Evolutionary conservation across 257 asterid genomes (phyloP).

Genomic region (Lavandula angustifolia): DNA sequence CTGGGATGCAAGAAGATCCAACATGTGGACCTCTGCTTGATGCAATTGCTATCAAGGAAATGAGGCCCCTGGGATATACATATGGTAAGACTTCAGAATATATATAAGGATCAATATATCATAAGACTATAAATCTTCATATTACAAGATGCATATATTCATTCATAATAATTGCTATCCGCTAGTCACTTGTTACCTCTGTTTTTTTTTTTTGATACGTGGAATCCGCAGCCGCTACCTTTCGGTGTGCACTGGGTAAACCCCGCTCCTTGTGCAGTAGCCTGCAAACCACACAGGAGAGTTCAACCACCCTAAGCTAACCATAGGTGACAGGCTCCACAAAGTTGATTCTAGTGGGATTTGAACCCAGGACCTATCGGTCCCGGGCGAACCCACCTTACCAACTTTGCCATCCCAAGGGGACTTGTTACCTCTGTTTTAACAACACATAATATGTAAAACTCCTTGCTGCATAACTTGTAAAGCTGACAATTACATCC

Average conservation of each 20-base stretch:
- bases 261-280: too few relatives aligned
- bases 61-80: conserved; percentile 38
- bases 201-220: too few relatives aligned
- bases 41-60: conserved; percentile 74
- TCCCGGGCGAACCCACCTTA: too few relatives aligned
- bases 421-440: background rate
- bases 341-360: too few relatives aligned
- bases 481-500: background rate
- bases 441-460: background rate
- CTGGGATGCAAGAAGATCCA: conserved; percentile 78
- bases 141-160: background rate
- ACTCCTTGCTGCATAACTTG: background rate
- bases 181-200: background rate
- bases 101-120: background rate
- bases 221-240: too few relatives aligned
- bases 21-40: conserved; percentile 80
- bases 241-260: too few relatives aligned
- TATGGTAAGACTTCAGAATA: conserved; percentile 37
- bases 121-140: background rate
- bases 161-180: background rate
- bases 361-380: too few relatives aligned
- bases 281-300: too few relatives aligned
- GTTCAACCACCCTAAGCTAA: too few relatives aligned
- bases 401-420: too few relatives aligned
- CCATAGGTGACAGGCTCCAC: too few relatives aligned